Percentiles rank a stretch among this genome's conserved stretches.
These are phyloP conservation scores for Jackrogersella multiformis DNA, from an alignment of 495 filamentous ascomycete genomes.

Conservation along the genomic window DNA sequence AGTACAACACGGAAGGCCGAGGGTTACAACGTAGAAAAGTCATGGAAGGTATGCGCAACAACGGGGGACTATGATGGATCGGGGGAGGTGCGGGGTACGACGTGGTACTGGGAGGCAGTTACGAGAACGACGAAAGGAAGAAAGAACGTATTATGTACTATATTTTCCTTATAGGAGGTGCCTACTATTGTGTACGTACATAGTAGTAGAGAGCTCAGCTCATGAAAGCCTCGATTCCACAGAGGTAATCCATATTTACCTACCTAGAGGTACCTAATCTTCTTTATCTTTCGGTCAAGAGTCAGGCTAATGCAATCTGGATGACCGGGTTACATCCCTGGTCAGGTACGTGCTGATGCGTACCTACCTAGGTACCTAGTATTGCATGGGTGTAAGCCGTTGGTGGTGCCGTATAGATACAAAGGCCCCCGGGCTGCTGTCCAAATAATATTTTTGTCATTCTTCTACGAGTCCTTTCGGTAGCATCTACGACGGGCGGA, in stretches of 20 bases:
- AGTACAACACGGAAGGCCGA: background rate
- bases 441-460: background rate
- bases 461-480: background rate
- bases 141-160: too few species aligned
- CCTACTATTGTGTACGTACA: too few species aligned
- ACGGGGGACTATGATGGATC: background rate
- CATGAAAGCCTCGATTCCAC: background rate
- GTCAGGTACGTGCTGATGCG: background rate
- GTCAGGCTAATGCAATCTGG: background rate
- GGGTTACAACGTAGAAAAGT: background rate
- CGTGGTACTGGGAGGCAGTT: background rate
- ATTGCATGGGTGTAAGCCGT: too few species aligned
- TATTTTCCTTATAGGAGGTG: background rate
- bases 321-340: background rate
- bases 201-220: slow-evolving; percentile 3
- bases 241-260: too few species aligned
- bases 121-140: too few species aligned
- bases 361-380: too few species aligned
- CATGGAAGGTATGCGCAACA: background rate
- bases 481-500: background rate
- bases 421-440: background rate
- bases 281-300: background rate
- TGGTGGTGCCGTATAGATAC: background rate
- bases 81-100: slow-evolving; percentile 4
- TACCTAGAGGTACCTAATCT: too few species aligned